These are phyloP conservation scores for Starmerella apis DNA, from an alignment of 805 yeast species.

Conservation along the genomic window DNA sequence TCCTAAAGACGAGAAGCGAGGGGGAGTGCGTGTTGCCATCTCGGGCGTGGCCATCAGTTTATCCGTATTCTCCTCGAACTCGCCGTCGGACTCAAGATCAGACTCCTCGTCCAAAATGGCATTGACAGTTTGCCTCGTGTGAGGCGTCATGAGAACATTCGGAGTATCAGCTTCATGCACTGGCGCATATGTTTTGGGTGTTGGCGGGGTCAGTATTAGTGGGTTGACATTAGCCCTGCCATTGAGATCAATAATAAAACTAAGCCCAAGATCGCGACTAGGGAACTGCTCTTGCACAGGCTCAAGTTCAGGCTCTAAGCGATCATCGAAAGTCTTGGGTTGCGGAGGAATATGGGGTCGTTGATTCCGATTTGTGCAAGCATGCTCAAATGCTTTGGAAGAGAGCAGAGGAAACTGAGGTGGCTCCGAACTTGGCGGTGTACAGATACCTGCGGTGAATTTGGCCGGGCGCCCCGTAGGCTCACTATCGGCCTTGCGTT, in stretches of 20 bases:
- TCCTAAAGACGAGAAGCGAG: slow-evolving; percentile 20
- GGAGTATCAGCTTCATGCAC: neutral
- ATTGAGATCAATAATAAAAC: slow-evolving; percentile 11
- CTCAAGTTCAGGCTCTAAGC: neutral
- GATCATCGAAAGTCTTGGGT: neutral
- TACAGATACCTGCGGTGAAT: neutral
- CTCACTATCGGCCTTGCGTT: neutral
- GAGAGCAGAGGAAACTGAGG: slow-evolving; percentile 12
- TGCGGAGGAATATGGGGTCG: neutral
- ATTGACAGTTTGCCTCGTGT: slow-evolving; percentile 2
- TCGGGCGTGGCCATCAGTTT: neutral
- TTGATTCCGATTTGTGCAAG: neutral
- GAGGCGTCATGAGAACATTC: neutral
- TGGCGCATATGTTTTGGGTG: neutral
- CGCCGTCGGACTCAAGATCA: slow-evolving; percentile 13
- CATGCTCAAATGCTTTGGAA: slow-evolving; percentile 15
- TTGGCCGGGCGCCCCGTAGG: neutral
- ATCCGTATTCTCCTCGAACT: slow-evolving; percentile 11
- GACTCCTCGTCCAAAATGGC: slow-evolving; percentile 5
- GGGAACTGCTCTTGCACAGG: slow-evolving; percentile 5
- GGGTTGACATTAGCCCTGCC: slow-evolving; percentile 13
- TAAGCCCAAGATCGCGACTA: slow-evolving; percentile 11
- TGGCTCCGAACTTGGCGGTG: neutral
- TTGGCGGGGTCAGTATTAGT: neutral
- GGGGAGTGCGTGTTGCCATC: slow-evolving; percentile 14